These are phyloP conservation scores for Naganishia vaughanmartiniae DNA, from an alignment of 768 basidiomycete species.

Conservation along the genomic window DNA sequence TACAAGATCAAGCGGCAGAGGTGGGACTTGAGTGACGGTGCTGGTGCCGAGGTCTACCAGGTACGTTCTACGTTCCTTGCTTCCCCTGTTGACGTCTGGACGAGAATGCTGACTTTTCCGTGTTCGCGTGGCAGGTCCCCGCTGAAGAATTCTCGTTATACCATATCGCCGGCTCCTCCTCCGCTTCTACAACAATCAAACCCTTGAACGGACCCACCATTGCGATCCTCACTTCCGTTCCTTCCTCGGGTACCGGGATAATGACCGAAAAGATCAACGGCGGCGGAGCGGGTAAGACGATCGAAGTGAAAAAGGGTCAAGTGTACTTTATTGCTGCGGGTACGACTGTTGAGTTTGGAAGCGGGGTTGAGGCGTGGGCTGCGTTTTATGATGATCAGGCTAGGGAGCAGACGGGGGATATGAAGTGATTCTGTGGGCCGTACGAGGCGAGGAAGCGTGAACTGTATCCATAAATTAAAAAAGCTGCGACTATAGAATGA, in stretches of 20 bases:
- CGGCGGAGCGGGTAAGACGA: neutral
- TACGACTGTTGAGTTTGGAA: constrained; percentile 26
- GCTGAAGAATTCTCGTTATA: constrained; percentile 46
- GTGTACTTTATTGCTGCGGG: constrained; percentile 42
- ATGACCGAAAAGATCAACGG: constrained; percentile 15
- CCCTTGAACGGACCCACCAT: constrained; percentile 40
- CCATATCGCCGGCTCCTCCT: constrained; percentile 31
- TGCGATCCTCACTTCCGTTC: constrained; percentile 35
- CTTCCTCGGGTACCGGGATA: constrained; percentile 12
- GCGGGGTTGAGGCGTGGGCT: constrained; percentile 40
- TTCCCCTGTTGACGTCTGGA: neutral
- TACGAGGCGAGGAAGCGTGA: neutral
- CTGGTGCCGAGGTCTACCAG: constrained; percentile 30
- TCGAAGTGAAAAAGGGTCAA: constrained; percentile 34
- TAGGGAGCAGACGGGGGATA: constrained; percentile 29
- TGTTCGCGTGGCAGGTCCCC: constrained; percentile 30
- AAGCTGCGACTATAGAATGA: no score
- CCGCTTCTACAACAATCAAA: constrained; percentile 26
- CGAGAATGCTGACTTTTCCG: constrained; percentile 15
- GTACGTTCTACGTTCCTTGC: constrained; percentile 2
- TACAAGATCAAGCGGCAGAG: constrained; percentile 27
- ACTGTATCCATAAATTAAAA: neutral
- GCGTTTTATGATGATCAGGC: constrained; percentile 44
- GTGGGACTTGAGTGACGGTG: constrained; percentile 24
- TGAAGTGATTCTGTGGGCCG: neutral